Conservation (phyloP, 148 eudicot species). For the Camellia granthamiana region DNA sequence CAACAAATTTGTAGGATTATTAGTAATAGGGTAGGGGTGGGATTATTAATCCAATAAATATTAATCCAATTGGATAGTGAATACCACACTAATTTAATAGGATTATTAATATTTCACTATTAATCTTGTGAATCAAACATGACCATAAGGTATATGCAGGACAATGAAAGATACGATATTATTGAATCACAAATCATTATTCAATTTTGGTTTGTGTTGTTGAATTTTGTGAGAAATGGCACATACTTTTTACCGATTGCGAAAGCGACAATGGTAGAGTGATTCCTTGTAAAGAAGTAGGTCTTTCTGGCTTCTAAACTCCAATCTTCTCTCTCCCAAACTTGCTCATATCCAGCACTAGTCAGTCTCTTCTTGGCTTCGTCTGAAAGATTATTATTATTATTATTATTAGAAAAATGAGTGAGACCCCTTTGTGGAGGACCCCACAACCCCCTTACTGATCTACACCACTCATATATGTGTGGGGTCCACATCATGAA, state of each 20-base stretch:
- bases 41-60: too few relatives aligned
- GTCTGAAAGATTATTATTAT: constrained; percentile 32
- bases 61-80: too few relatives aligned
- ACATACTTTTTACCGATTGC: constrained; percentile 93
- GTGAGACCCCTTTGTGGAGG: too few relatives aligned
- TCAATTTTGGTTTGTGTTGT: not conserved
- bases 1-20: too few relatives aligned
- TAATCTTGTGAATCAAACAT: too few relatives aligned
- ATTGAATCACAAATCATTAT: not conserved
- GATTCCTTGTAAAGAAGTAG: constrained; percentile 85
- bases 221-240: not conserved
- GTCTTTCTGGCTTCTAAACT: constrained; percentile 65
- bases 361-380: constrained; percentile 78
- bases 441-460: too few relatives aligned
- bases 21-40: too few relatives aligned
- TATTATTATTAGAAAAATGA: too few relatives aligned
- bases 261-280: constrained; percentile 91
- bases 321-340: constrained; percentile 90
- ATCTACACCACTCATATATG: too few relatives aligned
- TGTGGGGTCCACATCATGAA: too few relatives aligned
- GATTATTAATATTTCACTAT: too few relatives aligned
- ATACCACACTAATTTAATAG: too few relatives aligned
- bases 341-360: constrained; percentile 70
- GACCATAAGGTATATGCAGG: not conserved
- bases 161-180: not conserved